Percentiles rank a stretch among this genome's conserved stretches.
Evolutionary conservation across 2,329 filamentous ascomycete species (phyloP).

Genomic region (Aspergillus ochraceus): DNA sequence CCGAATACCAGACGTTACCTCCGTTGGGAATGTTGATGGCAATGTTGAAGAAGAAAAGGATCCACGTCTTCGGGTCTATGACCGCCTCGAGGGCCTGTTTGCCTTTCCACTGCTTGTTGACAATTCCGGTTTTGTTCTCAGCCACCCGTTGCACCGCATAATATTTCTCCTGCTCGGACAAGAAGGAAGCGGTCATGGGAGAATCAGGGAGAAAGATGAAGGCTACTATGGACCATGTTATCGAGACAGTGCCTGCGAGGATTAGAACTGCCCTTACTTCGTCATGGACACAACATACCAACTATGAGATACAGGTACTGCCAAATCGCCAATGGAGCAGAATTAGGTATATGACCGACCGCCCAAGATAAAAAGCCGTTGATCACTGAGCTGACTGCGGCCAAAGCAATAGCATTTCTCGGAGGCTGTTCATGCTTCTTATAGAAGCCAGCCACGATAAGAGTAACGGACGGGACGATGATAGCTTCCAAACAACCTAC

Average conservation of each 20-base stretch:
- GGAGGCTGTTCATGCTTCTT: slow-evolving; percentile 39
- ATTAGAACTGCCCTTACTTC: neutral
- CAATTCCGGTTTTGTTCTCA: slow-evolving; percentile 41
- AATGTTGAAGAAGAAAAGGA: slow-evolving; percentile 35
- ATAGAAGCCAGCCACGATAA: slow-evolving; percentile 41
- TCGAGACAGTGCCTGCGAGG: slow-evolving; percentile 39
- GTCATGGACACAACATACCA: slow-evolving; percentile 33
- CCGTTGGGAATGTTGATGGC: slow-evolving; percentile 40
- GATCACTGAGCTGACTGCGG: slow-evolving; percentile 32
- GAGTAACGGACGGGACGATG: slow-evolving; percentile 34
- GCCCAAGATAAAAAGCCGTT: slow-evolving; percentile 48
- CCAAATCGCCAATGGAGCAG: slow-evolving; percentile 50
- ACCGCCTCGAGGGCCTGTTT: slow-evolving; percentile 32
- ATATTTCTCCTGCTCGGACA: slow-evolving; percentile 54
- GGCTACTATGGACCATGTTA: slow-evolving; percentile 52
- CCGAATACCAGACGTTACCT: slow-evolving; percentile 12
- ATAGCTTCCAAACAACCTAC: slow-evolving; percentile 34
- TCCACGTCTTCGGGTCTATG: slow-evolving; percentile 40
- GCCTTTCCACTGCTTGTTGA: slow-evolving; percentile 30
- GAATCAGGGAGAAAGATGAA: slow-evolving; percentile 47
- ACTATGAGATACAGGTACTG: slow-evolving; percentile 58
- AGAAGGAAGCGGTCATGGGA: slow-evolving; percentile 54
- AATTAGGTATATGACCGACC: slow-evolving; percentile 53
- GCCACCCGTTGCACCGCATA: slow-evolving; percentile 45
- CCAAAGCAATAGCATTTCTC: slow-evolving; percentile 39